Evolutionary conservation across 2,329 filamentous ascomycete species (phyloP), one percentile per base, ranked within the genome.

Genomic region (Bertia moriformis): DNA sequence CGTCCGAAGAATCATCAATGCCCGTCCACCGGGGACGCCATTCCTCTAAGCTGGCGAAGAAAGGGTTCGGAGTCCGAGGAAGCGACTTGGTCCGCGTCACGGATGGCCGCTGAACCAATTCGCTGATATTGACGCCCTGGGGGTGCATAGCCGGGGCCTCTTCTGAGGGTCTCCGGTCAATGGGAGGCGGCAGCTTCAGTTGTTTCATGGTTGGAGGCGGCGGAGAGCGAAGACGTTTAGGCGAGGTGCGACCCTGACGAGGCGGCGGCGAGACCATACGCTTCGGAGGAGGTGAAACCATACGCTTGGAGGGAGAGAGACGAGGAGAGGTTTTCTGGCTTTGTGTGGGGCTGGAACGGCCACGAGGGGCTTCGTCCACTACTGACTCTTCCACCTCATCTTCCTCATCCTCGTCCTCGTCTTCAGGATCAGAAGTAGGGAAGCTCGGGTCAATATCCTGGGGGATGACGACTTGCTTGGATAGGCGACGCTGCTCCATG

Each of bases 371-470:
- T 41, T 42, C n/a, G 45, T 43, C 27, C 24, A 29, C 52, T 43
- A 66, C 69, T 41, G 66, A 67, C 42, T 62, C 60, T 38, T 57
- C 54, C 38, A 59, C 56, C 38, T 60, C 46, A 39, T 64, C 60
- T 46, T 70, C 70, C 41, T 70, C 67, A 3, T 78, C 74, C 40
- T 78, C 69, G 41, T 76, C 75, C 46, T 83, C 81, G 47, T 87
- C 78, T 48, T 98, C 91, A 0, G 82, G 83, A 48, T 96, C 91
- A 0, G 88, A 94, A 1, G 87, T 88, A 0, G 91, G 91, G 56
- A 98, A 98, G 52, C 88, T 95, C 1, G 91, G 91, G 52, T 98
- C 91, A 43, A 95, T 93, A 49, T 96, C 91, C 54, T 96, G 91
- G n/a, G 91, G 89, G 19, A 89, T 85, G 19, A 75, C 56, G 45